phyloP scores from a whole-genome alignment of 108 stramenopile species.

The Cyclotella atomus region DNA sequence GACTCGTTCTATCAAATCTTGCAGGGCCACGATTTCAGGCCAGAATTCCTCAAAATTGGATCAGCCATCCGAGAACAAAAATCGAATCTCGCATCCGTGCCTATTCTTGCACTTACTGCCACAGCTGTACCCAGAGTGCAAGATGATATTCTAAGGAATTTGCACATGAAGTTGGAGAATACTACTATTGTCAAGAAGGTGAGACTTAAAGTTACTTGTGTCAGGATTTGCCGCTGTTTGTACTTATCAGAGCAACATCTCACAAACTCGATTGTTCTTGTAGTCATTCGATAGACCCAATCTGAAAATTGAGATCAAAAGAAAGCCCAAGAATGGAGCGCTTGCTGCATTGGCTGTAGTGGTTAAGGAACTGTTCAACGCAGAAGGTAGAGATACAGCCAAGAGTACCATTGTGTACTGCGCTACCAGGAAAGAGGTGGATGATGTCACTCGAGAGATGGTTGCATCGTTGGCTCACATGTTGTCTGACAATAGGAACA shows the following conservation, averaged over 20 bases:
- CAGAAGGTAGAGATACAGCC: constrained; percentile 16
- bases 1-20: too few relatives aligned
- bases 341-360: constrained; percentile 43
- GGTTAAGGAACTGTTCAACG: constrained; percentile 43
- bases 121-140: constrained; percentile 92
- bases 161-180: constrained; percentile 56
- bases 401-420: constrained; percentile 84
- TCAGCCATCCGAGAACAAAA: constrained; percentile 54
- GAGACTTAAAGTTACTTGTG: not conserved
- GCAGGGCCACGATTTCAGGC: constrained; percentile 82
- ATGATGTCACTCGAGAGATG: constrained; percentile 43
- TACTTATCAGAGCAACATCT: too few relatives aligned
- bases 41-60: constrained; percentile 77
- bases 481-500: not conserved
- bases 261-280: not conserved
- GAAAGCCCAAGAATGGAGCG: constrained; percentile 60
- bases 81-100: constrained; percentile 52
- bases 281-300: constrained; percentile 91
- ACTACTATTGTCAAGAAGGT: constrained; percentile 51
- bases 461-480: constrained; percentile 15
- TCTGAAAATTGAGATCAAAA: constrained; percentile 71
- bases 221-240: not conserved
- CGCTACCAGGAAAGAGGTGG: constrained; percentile 61
- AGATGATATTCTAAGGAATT: constrained; percentile 61
- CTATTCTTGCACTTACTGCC: constrained; percentile 92